Percentiles rank a stretch among this genome's conserved stretches.
Evolutionary conservation across 2,329 filamentous ascomycete species (phyloP).

Genomic region (Verticillium longisporum): DNA sequence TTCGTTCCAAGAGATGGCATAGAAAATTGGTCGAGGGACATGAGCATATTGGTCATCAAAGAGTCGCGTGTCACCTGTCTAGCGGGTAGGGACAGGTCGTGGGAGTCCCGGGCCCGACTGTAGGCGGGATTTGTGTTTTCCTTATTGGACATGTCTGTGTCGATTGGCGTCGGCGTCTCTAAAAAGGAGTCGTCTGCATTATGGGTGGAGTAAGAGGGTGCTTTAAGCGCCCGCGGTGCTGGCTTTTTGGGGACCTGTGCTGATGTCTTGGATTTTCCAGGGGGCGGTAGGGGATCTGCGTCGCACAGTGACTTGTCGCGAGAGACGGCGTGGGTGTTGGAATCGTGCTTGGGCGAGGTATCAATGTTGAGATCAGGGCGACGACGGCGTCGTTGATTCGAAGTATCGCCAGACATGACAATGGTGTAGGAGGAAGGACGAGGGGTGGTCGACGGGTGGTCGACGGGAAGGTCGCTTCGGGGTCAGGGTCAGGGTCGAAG

Average conservation of each 20-base stretch:
- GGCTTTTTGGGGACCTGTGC: conserved; percentile 7
- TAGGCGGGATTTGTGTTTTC: conserved; percentile 18
- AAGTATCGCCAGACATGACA: conserved; percentile 4
- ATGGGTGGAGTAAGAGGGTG: conserved; percentile 13
- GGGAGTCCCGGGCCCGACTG: conserved; percentile 53
- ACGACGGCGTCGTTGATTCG: conserved; percentile 10
- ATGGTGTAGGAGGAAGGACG: neutral
- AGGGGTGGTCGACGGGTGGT: neutral
- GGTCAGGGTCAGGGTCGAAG: conserved; percentile 1
- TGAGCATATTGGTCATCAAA: conserved; percentile 90
- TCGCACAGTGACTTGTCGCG: conserved; percentile 5
- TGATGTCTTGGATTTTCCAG: conserved; percentile 7
- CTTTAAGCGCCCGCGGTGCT: conserved; percentile 23
- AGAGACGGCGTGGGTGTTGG: neutral
- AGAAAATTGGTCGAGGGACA: conserved; percentile 82
- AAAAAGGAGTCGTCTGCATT: conserved; percentile 27
- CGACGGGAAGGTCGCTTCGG: neutral
- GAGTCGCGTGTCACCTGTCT: conserved; percentile 78
- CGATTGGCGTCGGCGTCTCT: conserved; percentile 30
- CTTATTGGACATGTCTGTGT: conserved; percentile 23
- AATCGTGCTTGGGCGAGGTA: conserved; percentile 3
- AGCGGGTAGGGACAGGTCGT: conserved; percentile 77
- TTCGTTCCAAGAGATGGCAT: conserved; percentile 24
- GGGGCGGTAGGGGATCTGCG: conserved; percentile 2
- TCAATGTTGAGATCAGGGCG: conserved; percentile 15